Evolutionary conservation across 352 stramenopile genomes (phyloP).

Genomic region (Phytophthora cajani): DNA sequence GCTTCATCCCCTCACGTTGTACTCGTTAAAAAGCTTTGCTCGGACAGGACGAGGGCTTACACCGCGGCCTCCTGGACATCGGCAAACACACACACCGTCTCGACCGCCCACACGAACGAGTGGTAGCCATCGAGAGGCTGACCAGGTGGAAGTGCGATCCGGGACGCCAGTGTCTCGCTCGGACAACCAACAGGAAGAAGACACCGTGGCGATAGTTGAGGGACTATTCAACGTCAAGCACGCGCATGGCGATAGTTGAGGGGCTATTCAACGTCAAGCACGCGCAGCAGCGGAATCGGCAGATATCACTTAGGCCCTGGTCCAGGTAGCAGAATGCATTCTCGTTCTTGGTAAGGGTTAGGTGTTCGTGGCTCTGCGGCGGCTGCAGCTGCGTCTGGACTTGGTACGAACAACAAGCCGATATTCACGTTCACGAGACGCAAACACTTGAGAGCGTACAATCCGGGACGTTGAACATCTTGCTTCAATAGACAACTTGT

Average conservation of each 20-base stretch:
- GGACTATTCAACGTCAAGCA: slow-evolving; percentile 38
- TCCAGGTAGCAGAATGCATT: no score
- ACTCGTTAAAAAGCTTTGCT: slow-evolving; percentile 14
- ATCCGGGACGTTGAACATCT: no score
- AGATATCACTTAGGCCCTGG: slow-evolving; percentile 43
- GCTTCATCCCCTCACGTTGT: not conserved
- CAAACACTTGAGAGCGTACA: slow-evolving; percentile 6
- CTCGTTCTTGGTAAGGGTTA: no score
- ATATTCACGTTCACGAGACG: slow-evolving; percentile 34
- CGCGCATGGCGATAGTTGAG: slow-evolving; percentile 22
- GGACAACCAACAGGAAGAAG: slow-evolving; percentile 25
- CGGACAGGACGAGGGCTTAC: slow-evolving; percentile 28
- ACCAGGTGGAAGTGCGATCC: slow-evolving; percentile 18
- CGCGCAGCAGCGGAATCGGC: slow-evolving; percentile 32
- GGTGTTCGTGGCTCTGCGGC: no score
- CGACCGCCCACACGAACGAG: slow-evolving; percentile 1
- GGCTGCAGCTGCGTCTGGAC: slow-evolving; percentile 20
- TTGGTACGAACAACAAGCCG: slow-evolving; percentile 34
- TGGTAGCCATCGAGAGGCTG: slow-evolving; percentile 2
- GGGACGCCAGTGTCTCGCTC: not conserved
- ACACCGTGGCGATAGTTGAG: slow-evolving; percentile 15
- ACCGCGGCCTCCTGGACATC: slow-evolving; percentile 20
- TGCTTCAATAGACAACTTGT: no score
- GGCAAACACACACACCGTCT: slow-evolving; percentile 7
- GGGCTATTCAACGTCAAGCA: slow-evolving; percentile 38